Evolutionary conservation across 305 asterid genomes (phyloP).

Genomic region (Fraxinus latifolia): DNA sequence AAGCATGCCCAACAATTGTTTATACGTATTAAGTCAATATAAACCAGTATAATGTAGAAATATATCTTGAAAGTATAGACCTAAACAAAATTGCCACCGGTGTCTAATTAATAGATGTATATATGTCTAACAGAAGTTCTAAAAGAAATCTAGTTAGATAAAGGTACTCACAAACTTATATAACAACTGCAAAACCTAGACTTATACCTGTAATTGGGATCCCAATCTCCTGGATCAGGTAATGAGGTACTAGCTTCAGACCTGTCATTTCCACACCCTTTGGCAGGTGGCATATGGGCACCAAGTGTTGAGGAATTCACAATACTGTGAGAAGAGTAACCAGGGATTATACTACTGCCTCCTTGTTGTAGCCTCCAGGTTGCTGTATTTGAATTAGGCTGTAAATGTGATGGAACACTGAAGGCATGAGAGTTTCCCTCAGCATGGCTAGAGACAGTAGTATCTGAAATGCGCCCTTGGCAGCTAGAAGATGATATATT

Average conservation of each 20-base stretch:
- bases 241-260: conserved; percentile 64
- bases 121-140: neutral
- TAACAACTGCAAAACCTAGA: conserved; percentile 19
- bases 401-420: conserved; percentile 61
- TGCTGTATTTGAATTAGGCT: conserved; percentile 44
- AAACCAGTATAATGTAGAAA: conserved; percentile 1
- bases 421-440: conserved; percentile 55
- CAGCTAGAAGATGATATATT: conserved; percentile 49
- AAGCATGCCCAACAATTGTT: neutral
- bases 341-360: conserved; percentile 48
- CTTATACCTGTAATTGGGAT: conserved; percentile 92
- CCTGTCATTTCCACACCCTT: conserved; percentile 51
- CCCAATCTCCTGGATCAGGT: conserved; percentile 99
- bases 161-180: neutral
- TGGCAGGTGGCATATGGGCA: conserved; percentile 42
- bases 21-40: neutral
- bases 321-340: conserved; percentile 48
- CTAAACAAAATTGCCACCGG: conserved; percentile 2
- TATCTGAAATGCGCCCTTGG: conserved; percentile 64
- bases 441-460: conserved; percentile 41
- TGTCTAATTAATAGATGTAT: conserved; percentile 2
- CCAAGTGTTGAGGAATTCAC: conserved; percentile 35
- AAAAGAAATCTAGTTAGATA: conserved; percentile 15
- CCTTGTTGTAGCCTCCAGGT: conserved; percentile 71
- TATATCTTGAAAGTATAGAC: neutral